phyloP scores from a whole-genome alignment of 257 asterid species.

The Nicotiana tabacum region DNA sequence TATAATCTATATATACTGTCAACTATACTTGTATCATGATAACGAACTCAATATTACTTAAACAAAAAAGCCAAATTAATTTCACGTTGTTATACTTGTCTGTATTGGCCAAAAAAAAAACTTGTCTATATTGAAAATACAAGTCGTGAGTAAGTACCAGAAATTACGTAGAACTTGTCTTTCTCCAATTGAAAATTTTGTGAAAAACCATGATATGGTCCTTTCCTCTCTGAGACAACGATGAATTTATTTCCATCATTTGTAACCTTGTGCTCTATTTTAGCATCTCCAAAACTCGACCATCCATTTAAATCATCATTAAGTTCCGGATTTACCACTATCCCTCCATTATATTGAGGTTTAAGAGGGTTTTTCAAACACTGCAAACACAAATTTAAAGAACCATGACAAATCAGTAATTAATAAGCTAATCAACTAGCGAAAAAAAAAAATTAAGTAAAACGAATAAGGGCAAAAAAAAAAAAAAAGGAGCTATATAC shows the following conservation, averaged over 20 bases:
- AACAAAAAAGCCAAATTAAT: too few relatives aligned
- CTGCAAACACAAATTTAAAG: constrained; percentile 8
- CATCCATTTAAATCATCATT: constrained; percentile 24
- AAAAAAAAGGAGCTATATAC: neutral
- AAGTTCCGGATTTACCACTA: constrained; percentile 27
- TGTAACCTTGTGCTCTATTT: neutral
- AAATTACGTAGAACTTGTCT: constrained; percentile 16
- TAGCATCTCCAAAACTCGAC: constrained; percentile 13
- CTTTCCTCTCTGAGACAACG: constrained; percentile 11
- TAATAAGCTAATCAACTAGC: neutral
- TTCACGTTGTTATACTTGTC: too few relatives aligned
- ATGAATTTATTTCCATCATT: constrained; percentile 21
- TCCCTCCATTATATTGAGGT: constrained; percentile 37
- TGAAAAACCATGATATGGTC: constrained; percentile 2
- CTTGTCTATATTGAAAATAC: too few relatives aligned
- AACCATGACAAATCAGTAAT: neutral
- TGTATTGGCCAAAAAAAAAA: too few relatives aligned
- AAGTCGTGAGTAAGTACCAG: constrained; percentile 2
- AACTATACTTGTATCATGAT: too few relatives aligned
- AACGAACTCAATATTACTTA: too few relatives aligned
- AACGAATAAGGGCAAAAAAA: neutral
- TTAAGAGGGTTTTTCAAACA: constrained; percentile 29
- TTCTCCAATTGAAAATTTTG: constrained; percentile 16
- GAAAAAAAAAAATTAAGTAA: neutral
- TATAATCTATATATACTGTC: neutral